Evolutionary conservation across 2,329 filamentous ascomycete genomes (phyloP).

Genomic region (Colletotrichum sp.): DNA sequence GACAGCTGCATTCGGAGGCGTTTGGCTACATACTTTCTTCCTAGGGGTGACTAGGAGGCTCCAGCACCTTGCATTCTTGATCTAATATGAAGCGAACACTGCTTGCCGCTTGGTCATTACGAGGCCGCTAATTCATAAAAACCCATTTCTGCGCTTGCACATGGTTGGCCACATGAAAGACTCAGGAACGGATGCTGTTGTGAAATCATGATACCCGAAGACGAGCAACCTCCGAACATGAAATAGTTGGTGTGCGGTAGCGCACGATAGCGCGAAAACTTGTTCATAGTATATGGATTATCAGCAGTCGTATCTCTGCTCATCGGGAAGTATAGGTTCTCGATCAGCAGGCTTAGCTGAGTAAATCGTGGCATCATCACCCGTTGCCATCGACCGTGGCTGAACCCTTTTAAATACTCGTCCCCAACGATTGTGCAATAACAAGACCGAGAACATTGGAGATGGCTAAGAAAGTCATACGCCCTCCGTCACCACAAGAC

Average conservation of each 20-base stretch:
- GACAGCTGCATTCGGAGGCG: constrained; percentile 9
- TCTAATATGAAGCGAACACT: neutral
- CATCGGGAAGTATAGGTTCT: neutral
- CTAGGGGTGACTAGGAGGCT: neutral
- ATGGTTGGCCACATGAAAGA: neutral
- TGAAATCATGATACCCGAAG: neutral
- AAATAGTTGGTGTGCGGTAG: neutral
- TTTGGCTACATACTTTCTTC: neutral
- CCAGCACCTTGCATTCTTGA: constrained; percentile 1
- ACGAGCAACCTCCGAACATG: neutral
- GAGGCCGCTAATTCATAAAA: neutral
- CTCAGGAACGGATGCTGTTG: neutral
- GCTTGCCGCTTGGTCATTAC: neutral
- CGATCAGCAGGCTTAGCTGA: neutral
- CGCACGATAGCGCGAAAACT: neutral
- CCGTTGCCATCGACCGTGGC: neutral
- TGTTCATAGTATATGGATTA: neutral
- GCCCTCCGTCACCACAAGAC: neutral
- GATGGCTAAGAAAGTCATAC: neutral
- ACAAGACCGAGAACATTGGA: neutral
- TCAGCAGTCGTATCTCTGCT: neutral
- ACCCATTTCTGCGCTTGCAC: neutral
- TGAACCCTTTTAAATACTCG: neutral
- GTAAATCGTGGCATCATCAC: neutral
- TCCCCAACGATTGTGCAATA: neutral